These are phyloP conservation scores for Glomus cerebriforme DNA, from an alignment of 192 early-diverging fungal species.

Conservation along the genomic window DNA sequence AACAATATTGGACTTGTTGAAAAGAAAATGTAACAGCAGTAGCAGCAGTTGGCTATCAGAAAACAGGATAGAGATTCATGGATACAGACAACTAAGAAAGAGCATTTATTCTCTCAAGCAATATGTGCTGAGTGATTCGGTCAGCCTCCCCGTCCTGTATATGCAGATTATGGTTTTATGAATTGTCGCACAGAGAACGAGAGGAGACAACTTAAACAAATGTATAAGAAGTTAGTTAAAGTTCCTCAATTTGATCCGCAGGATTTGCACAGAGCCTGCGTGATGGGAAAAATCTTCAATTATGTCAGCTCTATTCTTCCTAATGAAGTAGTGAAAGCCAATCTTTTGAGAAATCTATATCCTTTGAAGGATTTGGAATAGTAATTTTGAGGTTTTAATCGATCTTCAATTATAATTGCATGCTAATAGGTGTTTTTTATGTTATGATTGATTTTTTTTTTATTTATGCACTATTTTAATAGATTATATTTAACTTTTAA, in stretches of 20 bases:
- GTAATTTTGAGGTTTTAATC: too few relatives aligned
- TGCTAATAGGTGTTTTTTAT: not conserved
- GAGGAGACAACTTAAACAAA: not conserved
- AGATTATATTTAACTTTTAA: too few relatives aligned
- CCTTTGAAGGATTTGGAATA: too few relatives aligned
- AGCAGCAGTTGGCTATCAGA: not conserved
- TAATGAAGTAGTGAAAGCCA: too few relatives aligned
- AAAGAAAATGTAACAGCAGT: not conserved
- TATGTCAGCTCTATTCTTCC: slow-evolving; percentile 9
- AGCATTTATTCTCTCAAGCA: not conserved
- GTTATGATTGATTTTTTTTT: too few relatives aligned
- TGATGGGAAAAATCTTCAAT: not conserved
- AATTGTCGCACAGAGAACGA: not conserved
- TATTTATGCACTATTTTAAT: too few relatives aligned
- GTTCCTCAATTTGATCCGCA: not conserved
- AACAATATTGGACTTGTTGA: slow-evolving; percentile 1
- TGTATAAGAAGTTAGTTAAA: not conserved
- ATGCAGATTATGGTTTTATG: not conserved
- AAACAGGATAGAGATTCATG: too few relatives aligned
- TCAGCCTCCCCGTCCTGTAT: not conserved
- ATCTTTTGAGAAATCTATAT: too few relatives aligned
- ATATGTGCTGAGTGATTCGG: not conserved
- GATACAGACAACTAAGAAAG: not conserved
- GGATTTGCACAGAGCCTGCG: not conserved
- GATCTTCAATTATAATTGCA: too few relatives aligned